phyloP scores from a whole-genome alignment of 176 grass and related monocot genomes.

The Ampelocalamus luodianensis region DNA sequence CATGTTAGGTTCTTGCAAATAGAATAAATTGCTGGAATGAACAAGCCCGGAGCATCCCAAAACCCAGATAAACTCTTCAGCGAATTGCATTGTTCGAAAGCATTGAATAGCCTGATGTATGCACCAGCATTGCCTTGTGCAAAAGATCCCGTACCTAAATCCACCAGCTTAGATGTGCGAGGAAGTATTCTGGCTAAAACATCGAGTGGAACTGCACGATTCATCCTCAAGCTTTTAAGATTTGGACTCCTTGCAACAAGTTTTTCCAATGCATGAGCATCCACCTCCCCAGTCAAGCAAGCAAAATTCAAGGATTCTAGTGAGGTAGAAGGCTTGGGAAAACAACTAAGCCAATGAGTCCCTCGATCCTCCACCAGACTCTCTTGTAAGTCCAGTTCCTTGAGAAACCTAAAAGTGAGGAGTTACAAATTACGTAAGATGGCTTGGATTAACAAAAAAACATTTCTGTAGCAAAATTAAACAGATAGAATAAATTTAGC shows the following conservation, averaged over 20 bases:
- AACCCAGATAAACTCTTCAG: conserved; percentile 74
- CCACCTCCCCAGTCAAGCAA: conserved; percentile 71
- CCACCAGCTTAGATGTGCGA: conserved; percentile 57
- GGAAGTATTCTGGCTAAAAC: conserved; percentile 63
- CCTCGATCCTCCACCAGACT: conserved; percentile 58
- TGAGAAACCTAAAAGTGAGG: conserved; percentile 56
- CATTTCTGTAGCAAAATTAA: conserved; percentile 20
- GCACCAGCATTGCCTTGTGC: conserved; percentile 38
- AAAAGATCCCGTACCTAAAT: conserved; percentile 74
- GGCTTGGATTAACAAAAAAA: conserved; percentile 28
- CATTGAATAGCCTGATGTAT: conserved; percentile 40
- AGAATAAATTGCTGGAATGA: conserved; percentile 37
- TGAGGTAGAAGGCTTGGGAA: conserved; percentile 68
- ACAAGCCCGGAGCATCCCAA: conserved; percentile 55
- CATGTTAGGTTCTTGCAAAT: conserved; percentile 58
- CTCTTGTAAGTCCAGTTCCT: conserved; percentile 78
- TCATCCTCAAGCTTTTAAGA: conserved; percentile 69
- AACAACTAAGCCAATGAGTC: conserved; percentile 64
- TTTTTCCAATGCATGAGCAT: conserved; percentile 53
- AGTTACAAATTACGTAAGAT: conserved; percentile 29
- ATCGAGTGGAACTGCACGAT: conserved; percentile 60
- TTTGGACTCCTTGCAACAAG: conserved; percentile 74
- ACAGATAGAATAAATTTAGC: not conserved
- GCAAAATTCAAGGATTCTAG: conserved; percentile 76
- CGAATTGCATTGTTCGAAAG: conserved; percentile 50